phyloP scores from a whole-genome alignment of 441 rosid species.

The Daphne laureola region DNA sequence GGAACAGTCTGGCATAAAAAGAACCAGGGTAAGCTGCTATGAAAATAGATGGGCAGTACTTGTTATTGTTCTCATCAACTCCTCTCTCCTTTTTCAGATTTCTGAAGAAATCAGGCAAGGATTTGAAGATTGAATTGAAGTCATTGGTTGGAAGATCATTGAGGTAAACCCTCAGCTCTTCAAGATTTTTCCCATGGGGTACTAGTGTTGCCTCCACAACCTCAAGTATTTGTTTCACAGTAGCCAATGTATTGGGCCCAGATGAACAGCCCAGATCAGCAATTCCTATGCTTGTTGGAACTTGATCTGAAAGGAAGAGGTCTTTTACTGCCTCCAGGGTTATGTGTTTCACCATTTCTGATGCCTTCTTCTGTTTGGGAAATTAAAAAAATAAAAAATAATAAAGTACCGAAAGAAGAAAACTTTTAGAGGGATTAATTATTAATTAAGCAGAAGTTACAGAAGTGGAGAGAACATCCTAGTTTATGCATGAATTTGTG shows the following conservation, averaged over 20 bases:
- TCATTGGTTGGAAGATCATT: constrained; percentile 89
- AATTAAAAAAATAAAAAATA: neutral
- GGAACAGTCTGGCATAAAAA: constrained; percentile 76
- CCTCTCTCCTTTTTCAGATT: constrained; percentile 36
- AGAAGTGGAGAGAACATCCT: neutral
- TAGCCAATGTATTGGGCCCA: constrained; percentile 70
- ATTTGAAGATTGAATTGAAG: constrained; percentile 73
- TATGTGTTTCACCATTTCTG: constrained; percentile 68
- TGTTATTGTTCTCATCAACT: constrained; percentile 4
- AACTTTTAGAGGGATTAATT: neutral
- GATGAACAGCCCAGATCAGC: constrained; percentile 93
- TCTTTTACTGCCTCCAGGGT: constrained; percentile 48
- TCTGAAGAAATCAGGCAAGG: constrained; percentile 58
- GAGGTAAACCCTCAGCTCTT: constrained; percentile 48
- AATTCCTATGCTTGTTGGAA: constrained; percentile 52
- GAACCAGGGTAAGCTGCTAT: constrained; percentile 78
- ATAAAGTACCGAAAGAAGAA: neutral
- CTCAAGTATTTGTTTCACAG: constrained; percentile 49
- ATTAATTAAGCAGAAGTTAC: neutral
- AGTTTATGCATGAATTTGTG: neutral
- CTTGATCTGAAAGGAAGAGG: constrained; percentile 25
- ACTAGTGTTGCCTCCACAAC: constrained; percentile 31
- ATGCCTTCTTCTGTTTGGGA: constrained; percentile 52
- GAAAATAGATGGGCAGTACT: constrained; percentile 28
- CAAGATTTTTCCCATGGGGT: constrained; percentile 15